Conservation (phyloP, 2,329 filamentous ascomycete genomes). For the Trichothecium roseum region DNA sequence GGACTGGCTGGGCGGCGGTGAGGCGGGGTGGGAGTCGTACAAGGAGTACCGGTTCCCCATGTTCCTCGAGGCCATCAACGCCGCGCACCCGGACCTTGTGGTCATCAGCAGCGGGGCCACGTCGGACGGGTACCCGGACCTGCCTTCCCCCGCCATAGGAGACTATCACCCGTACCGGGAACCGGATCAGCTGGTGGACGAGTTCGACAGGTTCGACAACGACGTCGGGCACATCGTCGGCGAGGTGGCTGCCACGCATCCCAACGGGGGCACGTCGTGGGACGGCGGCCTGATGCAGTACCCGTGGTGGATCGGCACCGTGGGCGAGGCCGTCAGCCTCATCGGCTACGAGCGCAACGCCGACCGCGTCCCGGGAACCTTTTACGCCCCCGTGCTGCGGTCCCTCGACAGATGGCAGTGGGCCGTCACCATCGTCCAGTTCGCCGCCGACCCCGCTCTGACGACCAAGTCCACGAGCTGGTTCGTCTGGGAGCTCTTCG, state of each 20-base stretch:
- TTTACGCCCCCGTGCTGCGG: constrained; percentile 39
- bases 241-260: constrained; percentile 41
- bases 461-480: constrained; percentile 40
- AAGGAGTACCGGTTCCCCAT: constrained; percentile 45
- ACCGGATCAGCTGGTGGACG: constrained; percentile 37
- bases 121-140: constrained; percentile 25
- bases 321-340: constrained; percentile 55
- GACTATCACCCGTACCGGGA: constrained; percentile 42
- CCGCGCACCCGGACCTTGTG: constrained; percentile 44
- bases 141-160: constrained; percentile 29
- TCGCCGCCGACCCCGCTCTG: constrained; percentile 33
- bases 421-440: constrained; percentile 39
- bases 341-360: constrained; percentile 56
- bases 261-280: constrained; percentile 40
- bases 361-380: constrained; percentile 43
- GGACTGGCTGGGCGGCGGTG: constrained; percentile 46
- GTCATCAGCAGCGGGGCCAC: constrained; percentile 40
- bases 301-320: constrained; percentile 48
- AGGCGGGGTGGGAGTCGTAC: constrained; percentile 34
- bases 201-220: constrained; percentile 45
- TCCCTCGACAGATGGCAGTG: constrained; percentile 41
- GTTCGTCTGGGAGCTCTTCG: constrained; percentile 39
- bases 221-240: constrained; percentile 27
- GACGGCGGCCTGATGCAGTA: constrained; percentile 31
- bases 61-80: constrained; percentile 49